phyloP scores from a whole-genome alignment of 148 eudicot genomes.

The Cornus florida region DNA sequence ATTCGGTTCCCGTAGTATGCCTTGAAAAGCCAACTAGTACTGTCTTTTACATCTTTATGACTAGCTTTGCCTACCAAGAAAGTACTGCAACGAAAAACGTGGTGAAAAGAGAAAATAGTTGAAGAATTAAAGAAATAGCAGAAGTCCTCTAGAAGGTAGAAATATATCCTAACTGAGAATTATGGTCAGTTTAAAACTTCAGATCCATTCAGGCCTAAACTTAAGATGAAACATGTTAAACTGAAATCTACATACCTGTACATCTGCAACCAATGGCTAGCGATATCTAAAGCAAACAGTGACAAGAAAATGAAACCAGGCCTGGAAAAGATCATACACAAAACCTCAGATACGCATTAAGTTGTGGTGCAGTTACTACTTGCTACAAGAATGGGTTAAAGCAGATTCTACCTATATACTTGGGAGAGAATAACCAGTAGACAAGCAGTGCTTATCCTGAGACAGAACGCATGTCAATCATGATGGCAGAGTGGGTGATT shows the following conservation, averaged over 20 bases:
- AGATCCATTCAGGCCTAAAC: slow-evolving; percentile 3
- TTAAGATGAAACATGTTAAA: background rate
- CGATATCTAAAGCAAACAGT: slow-evolving; percentile 90
- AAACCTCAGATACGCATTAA: slow-evolving; percentile 16
- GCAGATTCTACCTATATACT: slow-evolving; percentile 65
- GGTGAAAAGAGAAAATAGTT: background rate
- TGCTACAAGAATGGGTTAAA: background rate
- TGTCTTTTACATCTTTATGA: slow-evolving; percentile 96
- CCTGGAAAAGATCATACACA: slow-evolving; percentile 39
- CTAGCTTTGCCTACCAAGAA: slow-evolving; percentile 87
- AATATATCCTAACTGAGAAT: background rate
- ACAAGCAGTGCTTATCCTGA: slow-evolving; percentile 98
- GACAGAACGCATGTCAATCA: slow-evolving; percentile 8
- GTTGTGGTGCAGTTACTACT: background rate
- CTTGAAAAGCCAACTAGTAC: slow-evolving; percentile 87
- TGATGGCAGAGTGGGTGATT: background rate
- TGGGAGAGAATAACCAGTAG: slow-evolving; percentile 88
- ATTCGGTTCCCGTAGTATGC: slow-evolving; percentile 79
- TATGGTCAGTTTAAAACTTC: background rate
- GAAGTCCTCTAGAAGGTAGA: background rate
- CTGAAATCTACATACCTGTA: slow-evolving; percentile 61
- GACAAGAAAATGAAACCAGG: slow-evolving; percentile 83
- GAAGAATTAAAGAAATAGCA: slow-evolving; percentile 3
- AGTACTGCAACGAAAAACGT: slow-evolving; percentile 51
- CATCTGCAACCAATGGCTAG: slow-evolving; percentile 99